phyloP scores from a whole-genome alignment of 2,329 filamentous ascomycete genomes.

The Trichoderma sp. region DNA sequence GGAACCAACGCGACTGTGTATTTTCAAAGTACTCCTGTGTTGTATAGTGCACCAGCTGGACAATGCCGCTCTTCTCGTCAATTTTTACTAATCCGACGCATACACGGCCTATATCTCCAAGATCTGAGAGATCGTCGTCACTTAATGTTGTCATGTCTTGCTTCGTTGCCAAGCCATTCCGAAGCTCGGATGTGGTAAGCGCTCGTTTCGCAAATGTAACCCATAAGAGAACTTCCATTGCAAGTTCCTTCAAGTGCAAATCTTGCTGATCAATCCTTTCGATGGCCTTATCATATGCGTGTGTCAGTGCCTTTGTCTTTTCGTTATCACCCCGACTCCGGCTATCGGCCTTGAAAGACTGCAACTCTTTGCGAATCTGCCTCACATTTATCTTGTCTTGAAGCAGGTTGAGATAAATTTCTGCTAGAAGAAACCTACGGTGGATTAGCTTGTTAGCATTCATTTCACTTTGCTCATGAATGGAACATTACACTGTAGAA shows the following conservation, averaged over 20 bases:
- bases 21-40: constrained; percentile 43
- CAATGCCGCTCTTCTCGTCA: constrained; percentile 36
- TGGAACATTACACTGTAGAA: neutral
- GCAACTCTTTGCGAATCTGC: neutral
- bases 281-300: constrained; percentile 42
- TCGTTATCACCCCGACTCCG: neutral
- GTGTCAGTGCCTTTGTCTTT: neutral
- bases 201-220: constrained; percentile 37
- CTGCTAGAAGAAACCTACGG: neutral
- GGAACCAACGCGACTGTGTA: constrained; percentile 31
- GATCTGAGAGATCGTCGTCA: constrained; percentile 33
- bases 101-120: constrained; percentile 35
- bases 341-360: neutral
- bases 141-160: neutral
- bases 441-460: too few relatives aligned
- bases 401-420: neutral
- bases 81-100: constrained; percentile 43
- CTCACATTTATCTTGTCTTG: neutral
- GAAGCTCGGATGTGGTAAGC: constrained; percentile 37
- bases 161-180: constrained; percentile 42
- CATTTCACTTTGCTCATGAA: neutral
- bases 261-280: constrained; percentile 40
- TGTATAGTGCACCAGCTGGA: constrained; percentile 46
- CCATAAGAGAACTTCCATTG: constrained; percentile 41
- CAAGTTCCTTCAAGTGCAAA: constrained; percentile 31